Evolutionary conservation across 345 rosid species (phyloP).

Genomic region (Sisymbrium irio): DNA sequence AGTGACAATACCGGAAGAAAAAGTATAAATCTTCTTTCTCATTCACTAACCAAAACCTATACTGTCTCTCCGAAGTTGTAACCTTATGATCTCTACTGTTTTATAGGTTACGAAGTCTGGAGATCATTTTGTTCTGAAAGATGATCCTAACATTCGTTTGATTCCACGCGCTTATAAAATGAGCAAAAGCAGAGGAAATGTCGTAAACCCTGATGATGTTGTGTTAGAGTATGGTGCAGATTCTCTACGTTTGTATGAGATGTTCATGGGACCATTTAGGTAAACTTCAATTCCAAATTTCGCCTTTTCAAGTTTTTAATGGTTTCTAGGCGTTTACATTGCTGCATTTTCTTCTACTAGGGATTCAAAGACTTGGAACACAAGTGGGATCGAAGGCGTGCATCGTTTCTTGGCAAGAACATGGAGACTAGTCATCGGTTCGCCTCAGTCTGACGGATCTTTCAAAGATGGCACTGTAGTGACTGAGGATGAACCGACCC

Average conservation of each 20-base stretch:
- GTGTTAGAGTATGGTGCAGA: slow-evolving; percentile 90
- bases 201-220: slow-evolving; percentile 89
- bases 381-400: slow-evolving; percentile 93
- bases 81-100: neutral
- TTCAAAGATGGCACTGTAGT: slow-evolving; percentile 61
- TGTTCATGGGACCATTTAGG: slow-evolving; percentile 99
- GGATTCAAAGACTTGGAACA: slow-evolving; percentile 95
- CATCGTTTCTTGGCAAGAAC: slow-evolving; percentile 85
- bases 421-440: slow-evolving; percentile 84
- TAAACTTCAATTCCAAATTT: slow-evolving; percentile 20
- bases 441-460: slow-evolving; percentile 54
- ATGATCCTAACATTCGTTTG: slow-evolving; percentile 53
- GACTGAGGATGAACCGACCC: slow-evolving; percentile 60
- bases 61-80: neutral
- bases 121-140: slow-evolving; percentile 73
- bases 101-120: slow-evolving; percentile 68
- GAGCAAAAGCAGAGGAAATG: slow-evolving; percentile 99
- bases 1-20: slow-evolving; percentile 62
- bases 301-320: neutral
- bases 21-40: slow-evolving; percentile 45
- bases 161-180: slow-evolving; percentile 80
- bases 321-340: neutral
- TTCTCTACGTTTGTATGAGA: slow-evolving; percentile 90
- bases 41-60: slow-evolving; percentile 11
- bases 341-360: slow-evolving; percentile 39